Base-by-base conservation (phyloP, 2,329 filamentous ascomycete species). In the Ceratocystis ficicola region DNA sequence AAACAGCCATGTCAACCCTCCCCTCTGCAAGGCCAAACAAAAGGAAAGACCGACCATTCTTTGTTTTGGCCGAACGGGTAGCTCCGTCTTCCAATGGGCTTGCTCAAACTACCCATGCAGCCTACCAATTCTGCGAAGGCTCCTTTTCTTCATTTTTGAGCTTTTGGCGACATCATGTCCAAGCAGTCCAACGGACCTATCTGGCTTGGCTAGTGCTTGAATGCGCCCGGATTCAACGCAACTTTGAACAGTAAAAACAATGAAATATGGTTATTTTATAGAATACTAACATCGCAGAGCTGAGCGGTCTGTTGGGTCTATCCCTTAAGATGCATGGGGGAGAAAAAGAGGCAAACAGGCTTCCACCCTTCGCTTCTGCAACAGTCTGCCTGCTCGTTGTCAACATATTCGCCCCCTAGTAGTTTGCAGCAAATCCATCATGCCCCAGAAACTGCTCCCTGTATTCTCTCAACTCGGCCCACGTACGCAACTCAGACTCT, bases 361-460 rank as follows among this genome's bases (percentile, higher is more conserved):
- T 55, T 46, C 5, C 30, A 15, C n/a, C 28, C 62, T 30, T 17
- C 62, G 20, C 22, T 17, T 22, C 28, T 10, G 10, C 20, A n/a
- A 20, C 22, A 20, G 5, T 20, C 25, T 20, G 60, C 36, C 41
- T 22, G 15, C 30, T 44, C 28, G 22, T 30, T 44, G 20, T 22
- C 59, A 36, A 62, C 2, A 36, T 6, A 63, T 44, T 22, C 12
- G 20, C 1, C 61, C 44, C 32, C 32, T 44, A 67, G 30, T 67
- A 67, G 50, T 67, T 67, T n/a, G 63, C 63, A 5, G 63, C 57
- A 65, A 67, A 67, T 12, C 66, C 66, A n/a, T 63, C 66, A 65
- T 67, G 66, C 32, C 66, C 65, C 8, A 68, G 48, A 64, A 68
- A 66, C 62, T 68, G 64, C 55, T 64, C 66, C 28, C 64, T 44